Evolutionary conservation across 164 flowering plant genomes (phyloP), one percentile per base, ranked within the genome.

Genomic region (Berberis vulgaris): DNA sequence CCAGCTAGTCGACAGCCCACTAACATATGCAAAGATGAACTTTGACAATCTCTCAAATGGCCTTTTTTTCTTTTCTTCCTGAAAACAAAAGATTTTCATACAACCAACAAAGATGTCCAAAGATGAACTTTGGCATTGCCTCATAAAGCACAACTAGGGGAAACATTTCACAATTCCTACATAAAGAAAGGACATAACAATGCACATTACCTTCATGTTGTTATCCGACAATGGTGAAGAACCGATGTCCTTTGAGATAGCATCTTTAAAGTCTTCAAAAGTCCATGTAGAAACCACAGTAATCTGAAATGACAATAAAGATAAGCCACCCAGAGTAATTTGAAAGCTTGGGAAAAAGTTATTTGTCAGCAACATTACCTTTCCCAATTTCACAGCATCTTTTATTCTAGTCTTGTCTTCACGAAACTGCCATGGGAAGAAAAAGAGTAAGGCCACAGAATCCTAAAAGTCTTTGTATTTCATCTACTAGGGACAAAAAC

Each of bases 361-460:
- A 56, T 2, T 26, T 57, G 60, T 42, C 4, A 3, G 5, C 41
- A 57, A 49, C 49, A 61, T 71, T 77, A 84, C 99, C 88, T 89
- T 95, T 60, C 68, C 81, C 50, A 59, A 70, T 81, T 91, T 91
- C 70, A 86, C 43, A 6, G 73, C 81, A 71, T 95, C 98, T 74
- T 95, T 95, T 57, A 91, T 67, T 7, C 76, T 80, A 46, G 78
- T 67, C 73, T 82, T 91, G 74, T 95, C 97, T 47, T 89, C 96
- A 64, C 81, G 84, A 70, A 86, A 91, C 97, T 95, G 86, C 56
- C 66, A 67, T 38, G 50, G 54, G 43, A 50, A 71, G 55, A 59
- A 49, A 45, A 55, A 13, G 59, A 52, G 3, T 10, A 52, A 26
- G 54, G 2, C 8, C 1, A 3, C 54, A 11, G 2, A 52, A 6